A percentile compares a stretch with the other conserved stretches of the same genome.
These are phyloP conservation scores for Austroboletus festivus DNA, from an alignment of 768 basidiomycete species.

Conservation along the genomic window DNA sequence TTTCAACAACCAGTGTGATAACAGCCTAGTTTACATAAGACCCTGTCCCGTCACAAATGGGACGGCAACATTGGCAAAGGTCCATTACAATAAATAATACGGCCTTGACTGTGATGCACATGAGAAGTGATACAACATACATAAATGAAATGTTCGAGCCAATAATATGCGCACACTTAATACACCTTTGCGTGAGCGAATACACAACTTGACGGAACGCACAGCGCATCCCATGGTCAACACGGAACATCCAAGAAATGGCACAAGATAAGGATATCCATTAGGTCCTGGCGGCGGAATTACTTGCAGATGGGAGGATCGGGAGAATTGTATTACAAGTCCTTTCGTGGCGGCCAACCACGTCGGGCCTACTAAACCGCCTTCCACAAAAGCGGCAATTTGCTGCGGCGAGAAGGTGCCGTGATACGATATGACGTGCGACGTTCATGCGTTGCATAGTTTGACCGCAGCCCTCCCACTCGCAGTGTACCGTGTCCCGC, in stretches of 20 bases:
- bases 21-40: too few species aligned
- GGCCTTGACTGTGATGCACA: not conserved
- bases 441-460: slow-evolving; percentile 30
- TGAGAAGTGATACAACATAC: slow-evolving; percentile 8
- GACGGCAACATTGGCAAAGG: not conserved
- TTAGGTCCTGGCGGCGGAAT: not conserved
- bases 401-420: slow-evolving; percentile 25
- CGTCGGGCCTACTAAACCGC: slow-evolving; percentile 27
- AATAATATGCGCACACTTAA: slow-evolving; percentile 6
- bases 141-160: slow-evolving; percentile 8
- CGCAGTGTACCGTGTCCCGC: slow-evolving; percentile 21
- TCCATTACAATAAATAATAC: slow-evolving; percentile 5
- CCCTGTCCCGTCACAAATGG: too few species aligned
- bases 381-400: slow-evolving; percentile 21
- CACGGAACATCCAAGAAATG: not conserved
- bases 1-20: too few species aligned
- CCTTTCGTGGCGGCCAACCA: slow-evolving; percentile 26
- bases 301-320: not conserved
- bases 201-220: not conserved
- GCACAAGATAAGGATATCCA: not conserved
- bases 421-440: slow-evolving; percentile 27
- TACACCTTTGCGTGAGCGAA: slow-evolving; percentile 7
- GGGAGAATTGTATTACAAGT: too few species aligned
- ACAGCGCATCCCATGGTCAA: not conserved
- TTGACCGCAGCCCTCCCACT: slow-evolving; percentile 24